A percentile compares a stretch with the other conserved stretches of the same genome.
phyloP scores from a whole-genome alignment of 2,329 filamentous ascomycete genomes.

The Drechslerella dactyloides region DNA sequence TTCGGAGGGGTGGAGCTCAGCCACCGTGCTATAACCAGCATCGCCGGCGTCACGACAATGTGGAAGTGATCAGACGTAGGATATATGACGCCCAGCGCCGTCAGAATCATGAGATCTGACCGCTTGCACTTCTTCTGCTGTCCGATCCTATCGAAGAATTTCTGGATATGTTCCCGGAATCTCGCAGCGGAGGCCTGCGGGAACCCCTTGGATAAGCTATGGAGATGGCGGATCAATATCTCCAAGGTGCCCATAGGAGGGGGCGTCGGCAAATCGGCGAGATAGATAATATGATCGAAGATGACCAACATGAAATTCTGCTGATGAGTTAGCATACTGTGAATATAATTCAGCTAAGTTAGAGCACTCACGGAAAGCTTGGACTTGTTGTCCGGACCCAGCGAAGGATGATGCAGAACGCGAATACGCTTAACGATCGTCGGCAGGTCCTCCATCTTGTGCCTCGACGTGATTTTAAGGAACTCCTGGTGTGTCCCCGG shows the following conservation, averaged over 20 bases:
- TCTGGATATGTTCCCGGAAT: slow-evolving; percentile 75
- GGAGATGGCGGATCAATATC: slow-evolving; percentile 82
- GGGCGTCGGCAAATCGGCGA: slow-evolving; percentile 62
- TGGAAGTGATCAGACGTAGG: slow-evolving; percentile 98
- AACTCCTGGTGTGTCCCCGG: slow-evolving; percentile 79
- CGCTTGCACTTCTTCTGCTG: slow-evolving; percentile 35
- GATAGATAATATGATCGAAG: slow-evolving; percentile 66
- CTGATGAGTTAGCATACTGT: slow-evolving; percentile 15
- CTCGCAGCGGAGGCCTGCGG: slow-evolving; percentile 76
- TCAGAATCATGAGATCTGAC: slow-evolving; percentile 82
- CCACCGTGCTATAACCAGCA: slow-evolving; percentile 81
- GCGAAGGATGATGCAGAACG: slow-evolving; percentile 87
- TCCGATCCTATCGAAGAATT: slow-evolving; percentile 64
- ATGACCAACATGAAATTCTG: slow-evolving; percentile 60
- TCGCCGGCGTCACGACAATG: slow-evolving; percentile 87
- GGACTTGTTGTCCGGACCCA: slow-evolving; percentile 82
- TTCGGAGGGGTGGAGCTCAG: slow-evolving; percentile 77
- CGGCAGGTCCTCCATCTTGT: slow-evolving; percentile 71
- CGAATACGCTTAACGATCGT: slow-evolving; percentile 86
- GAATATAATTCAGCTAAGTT: slow-evolving; percentile 44
- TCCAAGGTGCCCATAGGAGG: slow-evolving; percentile 75
- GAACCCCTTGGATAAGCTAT: slow-evolving; percentile 88
- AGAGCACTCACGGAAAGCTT: slow-evolving; percentile 69
- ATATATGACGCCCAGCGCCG: slow-evolving; percentile 82
- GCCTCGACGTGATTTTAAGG: slow-evolving; percentile 67